A percentile compares a stretch with the other conserved stretches of the same genome.
Conservation (phyloP, 2,329 filamentous ascomycete genomes). For the Penicillium frequentans region DNA sequence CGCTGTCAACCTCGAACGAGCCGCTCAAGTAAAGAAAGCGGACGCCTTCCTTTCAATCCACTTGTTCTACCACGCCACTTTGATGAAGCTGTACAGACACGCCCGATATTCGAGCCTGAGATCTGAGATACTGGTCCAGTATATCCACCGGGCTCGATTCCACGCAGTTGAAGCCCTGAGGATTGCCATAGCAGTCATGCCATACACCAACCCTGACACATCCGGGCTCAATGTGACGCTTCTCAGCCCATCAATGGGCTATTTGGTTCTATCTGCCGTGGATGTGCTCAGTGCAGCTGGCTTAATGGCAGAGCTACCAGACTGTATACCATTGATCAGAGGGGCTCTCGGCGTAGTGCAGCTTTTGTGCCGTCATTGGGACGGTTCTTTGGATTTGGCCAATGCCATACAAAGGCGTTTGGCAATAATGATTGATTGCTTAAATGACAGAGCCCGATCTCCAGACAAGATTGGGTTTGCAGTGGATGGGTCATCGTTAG, state of each 20-base stretch:
- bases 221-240: constrained; percentile 39
- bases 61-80: constrained; percentile 63
- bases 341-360: constrained; percentile 57
- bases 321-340: constrained; percentile 55
- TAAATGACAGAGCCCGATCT: constrained; percentile 32
- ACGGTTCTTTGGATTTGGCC: constrained; percentile 54
- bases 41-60: constrained; percentile 66
- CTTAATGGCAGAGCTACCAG: constrained; percentile 50
- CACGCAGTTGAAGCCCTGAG: constrained; percentile 56
- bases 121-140: constrained; percentile 43
- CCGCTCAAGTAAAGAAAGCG: constrained; percentile 54
- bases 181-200: constrained; percentile 34
- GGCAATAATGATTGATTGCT: constrained; percentile 43
- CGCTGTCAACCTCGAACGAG: constrained; percentile 57
- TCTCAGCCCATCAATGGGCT: constrained; percentile 63
- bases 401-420: constrained; percentile 51
- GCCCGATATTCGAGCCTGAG: constrained; percentile 48
- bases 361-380: constrained; percentile 60
- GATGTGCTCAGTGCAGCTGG: constrained; percentile 67
- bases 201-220: constrained; percentile 22
- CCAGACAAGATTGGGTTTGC: constrained; percentile 40
- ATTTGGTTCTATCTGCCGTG: constrained; percentile 62
- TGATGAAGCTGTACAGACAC: constrained; percentile 66
- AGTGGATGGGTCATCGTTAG: constrained; percentile 38
- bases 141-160: constrained; percentile 51